Evolutionary conservation across 192 early-diverging fungal species (phyloP).

Genomic region (Mortierella hygrophila): DNA sequence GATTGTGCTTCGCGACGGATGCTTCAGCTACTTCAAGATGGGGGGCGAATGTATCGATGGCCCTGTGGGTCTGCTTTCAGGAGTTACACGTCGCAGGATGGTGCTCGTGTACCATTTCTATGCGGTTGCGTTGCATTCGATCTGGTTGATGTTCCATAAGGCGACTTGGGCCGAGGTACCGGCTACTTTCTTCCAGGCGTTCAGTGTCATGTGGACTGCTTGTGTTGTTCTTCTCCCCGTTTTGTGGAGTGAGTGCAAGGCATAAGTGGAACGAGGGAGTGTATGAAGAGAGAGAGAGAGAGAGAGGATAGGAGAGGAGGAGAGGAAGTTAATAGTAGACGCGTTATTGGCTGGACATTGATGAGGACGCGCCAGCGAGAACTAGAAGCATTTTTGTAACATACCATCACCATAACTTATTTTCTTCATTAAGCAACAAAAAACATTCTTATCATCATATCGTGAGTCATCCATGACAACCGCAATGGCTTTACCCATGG

Average conservation of each 20-base stretch:
- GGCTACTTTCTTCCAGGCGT: constrained; percentile 58
- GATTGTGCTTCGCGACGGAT: constrained; percentile 82
- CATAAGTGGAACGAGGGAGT: constrained; percentile 6
- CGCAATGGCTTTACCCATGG: background rate
- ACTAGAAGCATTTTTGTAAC: background rate
- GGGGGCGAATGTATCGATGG: constrained; percentile 86
- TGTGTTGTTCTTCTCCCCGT: constrained; percentile 60
- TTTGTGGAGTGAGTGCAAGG: constrained; percentile 65
- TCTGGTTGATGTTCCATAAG: constrained; percentile 67
- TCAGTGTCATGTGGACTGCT: constrained; percentile 62
- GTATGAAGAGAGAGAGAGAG: background rate
- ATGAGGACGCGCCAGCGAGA: background rate
- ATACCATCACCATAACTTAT: background rate
- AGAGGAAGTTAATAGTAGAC: too few relatives aligned
- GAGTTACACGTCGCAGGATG: constrained; percentile 78
- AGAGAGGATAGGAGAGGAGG: background rate
- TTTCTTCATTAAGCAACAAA: background rate
- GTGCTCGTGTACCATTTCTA: constrained; percentile 94
- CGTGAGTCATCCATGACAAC: background rate
- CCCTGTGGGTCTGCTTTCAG: constrained; percentile 90
- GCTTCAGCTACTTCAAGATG: constrained; percentile 88
- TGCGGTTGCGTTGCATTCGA: constrained; percentile 83
- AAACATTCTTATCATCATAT: background rate
- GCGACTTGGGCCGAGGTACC: constrained; percentile 62
- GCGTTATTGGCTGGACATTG: background rate